Conservation (phyloP, 805 yeast species). For the Candida rishiriensis region DNA sequence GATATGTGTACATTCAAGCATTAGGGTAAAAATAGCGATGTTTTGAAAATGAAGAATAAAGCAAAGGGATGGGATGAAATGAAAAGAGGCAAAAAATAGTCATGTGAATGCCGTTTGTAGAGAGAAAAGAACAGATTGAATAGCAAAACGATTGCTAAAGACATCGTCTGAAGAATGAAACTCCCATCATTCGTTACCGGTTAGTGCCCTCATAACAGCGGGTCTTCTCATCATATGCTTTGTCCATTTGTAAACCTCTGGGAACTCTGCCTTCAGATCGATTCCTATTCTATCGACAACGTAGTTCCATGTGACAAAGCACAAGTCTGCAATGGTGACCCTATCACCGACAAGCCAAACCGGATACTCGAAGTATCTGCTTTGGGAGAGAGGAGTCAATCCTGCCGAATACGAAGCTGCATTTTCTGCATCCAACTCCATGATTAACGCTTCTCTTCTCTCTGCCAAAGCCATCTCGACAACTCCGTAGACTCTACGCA, state of each 20-base stretch:
- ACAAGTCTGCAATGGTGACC: slow-evolving; percentile 80
- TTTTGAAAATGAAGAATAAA: no score
- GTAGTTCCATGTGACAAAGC: slow-evolving; percentile 96
- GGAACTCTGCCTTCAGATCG: slow-evolving; percentile 79
- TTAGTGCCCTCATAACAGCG: slow-evolving; percentile 79
- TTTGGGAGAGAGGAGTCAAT: slow-evolving; percentile 78
- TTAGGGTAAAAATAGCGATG: no score
- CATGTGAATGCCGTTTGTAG: no score
- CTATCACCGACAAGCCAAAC: slow-evolving; percentile 92
- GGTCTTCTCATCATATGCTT: slow-evolving; percentile 94
- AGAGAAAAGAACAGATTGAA: no score
- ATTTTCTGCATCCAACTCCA: slow-evolving; percentile 84
- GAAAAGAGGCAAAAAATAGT: no score
- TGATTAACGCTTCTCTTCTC: slow-evolving; percentile 80
- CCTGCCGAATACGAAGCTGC: slow-evolving; percentile 87
- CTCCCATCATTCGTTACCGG: slow-evolving; percentile 37
- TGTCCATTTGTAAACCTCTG: slow-evolving; percentile 96
- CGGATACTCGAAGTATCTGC: slow-evolving; percentile 85
- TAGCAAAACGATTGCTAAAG: no score
- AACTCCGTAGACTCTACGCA: slow-evolving; percentile 88
- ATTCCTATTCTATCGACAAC: slow-evolving; percentile 92
- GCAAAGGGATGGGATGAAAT: no score
- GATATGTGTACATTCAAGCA: no score
- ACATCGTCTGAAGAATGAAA: no score
- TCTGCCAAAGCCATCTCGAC: slow-evolving; percentile 94